Percentiles rank a stretch among this genome's conserved stretches.
phyloP scores from a whole-genome alignment of 1,139 yeast genomes.

The Hansenula lynferdii region DNA sequence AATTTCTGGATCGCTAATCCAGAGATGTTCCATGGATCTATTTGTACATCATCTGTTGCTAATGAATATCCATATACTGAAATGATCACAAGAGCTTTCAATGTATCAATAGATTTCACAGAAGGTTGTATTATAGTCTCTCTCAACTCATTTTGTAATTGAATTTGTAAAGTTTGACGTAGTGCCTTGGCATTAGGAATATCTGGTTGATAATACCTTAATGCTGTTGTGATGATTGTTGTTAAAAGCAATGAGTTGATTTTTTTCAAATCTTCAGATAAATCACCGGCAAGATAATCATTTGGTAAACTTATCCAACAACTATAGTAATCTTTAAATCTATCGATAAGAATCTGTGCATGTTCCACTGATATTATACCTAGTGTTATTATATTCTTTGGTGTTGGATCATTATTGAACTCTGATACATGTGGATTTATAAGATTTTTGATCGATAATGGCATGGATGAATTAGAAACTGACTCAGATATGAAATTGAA shows the following conservation, averaged over 20 bases:
- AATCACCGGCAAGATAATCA: conserved; percentile 39
- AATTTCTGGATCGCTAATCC: conserved; percentile 22
- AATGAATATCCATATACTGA: conserved; percentile 21
- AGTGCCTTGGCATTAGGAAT: conserved; percentile 11
- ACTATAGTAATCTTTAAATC: conserved; percentile 65
- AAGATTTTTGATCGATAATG: conserved; percentile 21
- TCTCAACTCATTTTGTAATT: neutral
- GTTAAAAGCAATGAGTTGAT: conserved; percentile 61
- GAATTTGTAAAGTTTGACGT: neutral
- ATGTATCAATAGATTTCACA: conserved; percentile 8
- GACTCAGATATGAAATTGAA: conserved; percentile 11
- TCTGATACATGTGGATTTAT: conserved; percentile 18
- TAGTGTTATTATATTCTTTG: conserved; percentile 16
- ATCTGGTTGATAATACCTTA: conserved; percentile 16
- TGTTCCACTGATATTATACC: conserved; percentile 49
- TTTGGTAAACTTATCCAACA: conserved; percentile 72
- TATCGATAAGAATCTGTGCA: conserved; percentile 37
- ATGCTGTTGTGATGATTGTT: conserved; percentile 46
- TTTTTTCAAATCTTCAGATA: conserved; percentile 44
- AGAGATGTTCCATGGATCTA: conserved; percentile 23
- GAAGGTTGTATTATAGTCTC: neutral
- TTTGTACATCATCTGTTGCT: conserved; percentile 10
- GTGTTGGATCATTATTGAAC: conserved; percentile 6
- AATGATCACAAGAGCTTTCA: conserved; percentile 19
- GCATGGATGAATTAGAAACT: conserved; percentile 14